A percentile compares a stretch with the other conserved stretches of the same genome.
phyloP scores from a whole-genome alignment of 306 rosid species.

The Cucumis sativus region DNA sequence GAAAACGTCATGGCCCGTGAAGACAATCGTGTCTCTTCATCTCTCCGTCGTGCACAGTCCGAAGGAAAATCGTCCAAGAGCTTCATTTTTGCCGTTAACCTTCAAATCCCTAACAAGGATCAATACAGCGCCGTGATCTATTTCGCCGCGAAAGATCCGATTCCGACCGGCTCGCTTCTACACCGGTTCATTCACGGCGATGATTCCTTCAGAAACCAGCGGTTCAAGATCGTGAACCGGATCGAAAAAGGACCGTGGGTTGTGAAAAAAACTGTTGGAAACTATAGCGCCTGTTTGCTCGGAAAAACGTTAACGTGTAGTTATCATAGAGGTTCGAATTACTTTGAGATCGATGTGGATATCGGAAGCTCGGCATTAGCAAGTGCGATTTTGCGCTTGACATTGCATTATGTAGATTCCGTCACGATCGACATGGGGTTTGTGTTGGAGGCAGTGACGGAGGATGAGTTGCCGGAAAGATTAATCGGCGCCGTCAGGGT shows the following conservation, averaged over 20 bases:
- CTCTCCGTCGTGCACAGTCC: constrained; percentile 43
- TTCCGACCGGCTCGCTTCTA: constrained; percentile 48
- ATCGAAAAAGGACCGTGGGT: constrained; percentile 93
- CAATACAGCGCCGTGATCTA: constrained; percentile 78
- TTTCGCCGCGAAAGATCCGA: constrained; percentile 54
- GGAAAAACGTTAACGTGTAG: constrained; percentile 77
- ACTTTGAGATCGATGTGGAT: constrained; percentile 75
- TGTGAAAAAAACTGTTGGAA: constrained; percentile 73
- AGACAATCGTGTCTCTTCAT: constrained; percentile 48
- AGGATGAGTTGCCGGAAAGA: constrained; percentile 76
- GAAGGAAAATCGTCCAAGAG: constrained; percentile 37
- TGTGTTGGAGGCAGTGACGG: constrained; percentile 66
- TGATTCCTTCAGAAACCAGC: constrained; percentile 60
- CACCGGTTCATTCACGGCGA: constrained; percentile 61
- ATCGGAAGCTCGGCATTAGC: constrained; percentile 82
- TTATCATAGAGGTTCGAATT: constrained; percentile 56
- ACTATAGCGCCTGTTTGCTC: constrained; percentile 59
- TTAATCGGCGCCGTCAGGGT: constrained; percentile 78
- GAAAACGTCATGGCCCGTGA: constrained; percentile 60
- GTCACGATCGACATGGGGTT: constrained; percentile 79
- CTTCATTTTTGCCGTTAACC: constrained; percentile 73
- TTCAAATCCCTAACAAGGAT: constrained; percentile 73
- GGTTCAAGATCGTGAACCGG: constrained; percentile 82
- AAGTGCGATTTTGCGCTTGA: constrained; percentile 56
- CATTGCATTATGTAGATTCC: constrained; percentile 58